Conservation (phyloP, 495 filamentous ascomycete species). For the Penicillium coprophilum region DNA sequence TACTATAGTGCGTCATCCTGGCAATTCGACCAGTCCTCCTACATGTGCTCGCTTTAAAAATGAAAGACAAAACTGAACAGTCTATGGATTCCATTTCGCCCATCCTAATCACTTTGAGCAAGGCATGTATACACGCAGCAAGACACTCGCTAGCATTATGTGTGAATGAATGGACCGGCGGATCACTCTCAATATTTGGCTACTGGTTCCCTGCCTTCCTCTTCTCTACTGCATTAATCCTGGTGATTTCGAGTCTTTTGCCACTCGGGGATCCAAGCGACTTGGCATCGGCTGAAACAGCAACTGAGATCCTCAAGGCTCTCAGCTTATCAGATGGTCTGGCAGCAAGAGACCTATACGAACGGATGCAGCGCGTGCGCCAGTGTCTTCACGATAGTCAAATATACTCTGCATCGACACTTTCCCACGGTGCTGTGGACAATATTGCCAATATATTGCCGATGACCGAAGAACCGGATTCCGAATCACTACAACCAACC, state of each 20-base stretch:
- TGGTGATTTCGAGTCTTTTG: conserved; percentile 37
- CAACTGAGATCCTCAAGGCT: conserved; percentile 32
- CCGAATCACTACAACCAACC: not conserved
- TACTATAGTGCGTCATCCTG: conserved; percentile 36
- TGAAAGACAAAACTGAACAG: conserved; percentile 11
- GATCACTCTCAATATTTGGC: conserved; percentile 36
- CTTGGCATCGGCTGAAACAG: conserved; percentile 30
- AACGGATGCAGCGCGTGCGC: conserved; percentile 29
- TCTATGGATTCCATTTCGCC: conserved; percentile 23
- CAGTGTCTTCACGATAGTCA: conserved; percentile 21
- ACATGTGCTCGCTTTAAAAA: conserved; percentile 32
- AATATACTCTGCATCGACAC: not conserved
- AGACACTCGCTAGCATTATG: conserved; percentile 39
- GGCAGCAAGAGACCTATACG: conserved; percentile 33
- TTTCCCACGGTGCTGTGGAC: not conserved
- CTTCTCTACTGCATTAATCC: conserved; percentile 37
- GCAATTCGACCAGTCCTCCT: conserved; percentile 40
- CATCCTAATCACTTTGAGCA: conserved; percentile 31
- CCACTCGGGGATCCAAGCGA: conserved; percentile 30
- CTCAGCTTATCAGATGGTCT: conserved; percentile 37
- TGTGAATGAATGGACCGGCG: conserved; percentile 39
- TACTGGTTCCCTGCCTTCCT: conserved; percentile 41
- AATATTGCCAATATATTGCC: not conserved
- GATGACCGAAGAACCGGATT: not conserved
- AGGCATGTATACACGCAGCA: conserved; percentile 42